Evolutionary conservation across 768 basidiomycete genomes (phyloP).

Genomic region (Lactifluus pinguis): DNA sequence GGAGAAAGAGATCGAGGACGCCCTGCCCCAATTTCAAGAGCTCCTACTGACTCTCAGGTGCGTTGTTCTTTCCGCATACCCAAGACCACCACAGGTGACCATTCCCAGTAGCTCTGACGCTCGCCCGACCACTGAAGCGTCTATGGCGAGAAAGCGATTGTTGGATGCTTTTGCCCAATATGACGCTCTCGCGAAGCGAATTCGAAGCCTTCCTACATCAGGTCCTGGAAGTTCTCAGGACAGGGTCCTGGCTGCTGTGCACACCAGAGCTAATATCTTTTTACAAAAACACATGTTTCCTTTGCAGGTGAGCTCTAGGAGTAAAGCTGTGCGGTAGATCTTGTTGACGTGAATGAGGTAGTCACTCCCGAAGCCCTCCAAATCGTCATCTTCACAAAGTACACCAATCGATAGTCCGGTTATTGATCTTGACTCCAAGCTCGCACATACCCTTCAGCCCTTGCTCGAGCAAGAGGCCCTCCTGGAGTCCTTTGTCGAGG

Average conservation of each 20-base stretch:
- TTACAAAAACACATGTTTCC: slow-evolving; percentile 88
- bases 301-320: slow-evolving; percentile 47
- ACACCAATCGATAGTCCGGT: slow-evolving; percentile 20
- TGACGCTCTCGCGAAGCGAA: slow-evolving; percentile 79
- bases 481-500: slow-evolving; percentile 81
- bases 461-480: slow-evolving; percentile 91
- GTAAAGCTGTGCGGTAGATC: background rate
- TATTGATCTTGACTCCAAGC: slow-evolving; percentile 56
- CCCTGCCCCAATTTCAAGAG: slow-evolving; percentile 84
- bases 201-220: slow-evolving; percentile 60
- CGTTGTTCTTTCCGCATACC: slow-evolving; percentile 18
- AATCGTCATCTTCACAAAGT: slow-evolving; percentile 21
- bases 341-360: slow-evolving; percentile 14
- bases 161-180: slow-evolving; percentile 83
- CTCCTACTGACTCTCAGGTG: slow-evolving; percentile 64
- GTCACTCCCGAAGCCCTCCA: slow-evolving; percentile 43
- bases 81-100: slow-evolving; percentile 25
- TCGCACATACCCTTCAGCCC: slow-evolving; percentile 73
- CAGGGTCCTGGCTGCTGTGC: slow-evolving; percentile 74
- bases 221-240: slow-evolving; percentile 67
- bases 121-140: slow-evolving; percentile 59
- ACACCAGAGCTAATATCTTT: slow-evolving; percentile 67
- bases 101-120: slow-evolving; percentile 29
- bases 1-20: slow-evolving; percentile 85
- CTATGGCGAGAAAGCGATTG: slow-evolving; percentile 66